Percentiles rank a stretch among this genome's conserved stretches.
Conservation (phyloP, 306 rosid genomes). For the apple (Malus domestica) region ASM211411v1 NC_041803.1:47177001-47177500, state of each 20-base stretch:
- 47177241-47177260: too few relatives aligned
- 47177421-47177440: background rate
- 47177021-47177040: background rate
- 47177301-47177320: background rate
- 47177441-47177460: background rate
- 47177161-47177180: background rate
- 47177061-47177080: background rate
- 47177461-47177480: background rate
- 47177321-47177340: background rate
- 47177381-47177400: background rate
- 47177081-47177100: too few relatives aligned
- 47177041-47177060: background rate
- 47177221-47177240: background rate
- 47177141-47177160: background rate
- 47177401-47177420: background rate
- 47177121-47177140: too few relatives aligned
- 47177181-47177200: background rate
- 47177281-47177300: too few relatives aligned
- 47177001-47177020: background rate
- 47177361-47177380: background rate
- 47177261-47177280: background rate
- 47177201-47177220: background rate
- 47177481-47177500: constrained; percentile 8
- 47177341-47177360: background rate
- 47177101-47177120: too few relatives aligned